These are phyloP conservation scores for Pistacia atlantica DNA, from an alignment of 345 rosid genomes.

Conservation along the genomic window DNA sequence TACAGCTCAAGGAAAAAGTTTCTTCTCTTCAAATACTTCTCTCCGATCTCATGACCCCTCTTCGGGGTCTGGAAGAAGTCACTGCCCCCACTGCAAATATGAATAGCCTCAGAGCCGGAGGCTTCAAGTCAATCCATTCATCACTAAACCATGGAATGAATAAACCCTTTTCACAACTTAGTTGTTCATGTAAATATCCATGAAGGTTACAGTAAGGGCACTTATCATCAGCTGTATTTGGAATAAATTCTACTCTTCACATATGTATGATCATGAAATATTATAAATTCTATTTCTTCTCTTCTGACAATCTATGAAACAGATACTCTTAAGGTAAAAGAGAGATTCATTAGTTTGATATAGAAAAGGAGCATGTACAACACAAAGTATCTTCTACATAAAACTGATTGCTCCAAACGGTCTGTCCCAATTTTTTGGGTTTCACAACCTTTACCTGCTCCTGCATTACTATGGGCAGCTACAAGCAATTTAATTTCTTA, in stretches of 20 bases:
- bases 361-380: neutral
- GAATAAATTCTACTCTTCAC: too few species aligned
- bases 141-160: neutral
- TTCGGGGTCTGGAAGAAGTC: conserved; percentile 37
- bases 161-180: too few species aligned
- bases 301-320: neutral
- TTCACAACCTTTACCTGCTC: neutral
- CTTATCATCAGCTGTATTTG: neutral
- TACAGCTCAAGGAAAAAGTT: conserved; percentile 68
- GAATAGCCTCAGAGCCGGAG: conserved; percentile 43
- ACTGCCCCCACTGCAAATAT: conserved; percentile 11
- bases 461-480: neutral
- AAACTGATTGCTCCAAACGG: neutral
- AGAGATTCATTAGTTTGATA: neutral
- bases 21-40: conserved; percentile 60
- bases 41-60: conserved; percentile 51
- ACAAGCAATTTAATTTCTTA: neutral
- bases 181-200: neutral
- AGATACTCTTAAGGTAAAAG: neutral
- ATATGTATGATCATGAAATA: too few species aligned
- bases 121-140: conserved; percentile 30
- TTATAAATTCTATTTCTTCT: neutral
- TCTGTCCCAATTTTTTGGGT: neutral
- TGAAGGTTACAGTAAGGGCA: neutral
- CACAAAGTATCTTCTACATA: neutral